Conservation (phyloP, 2,329 filamentous ascomycete genomes). For the Nigrospora sphaerica region DNA sequence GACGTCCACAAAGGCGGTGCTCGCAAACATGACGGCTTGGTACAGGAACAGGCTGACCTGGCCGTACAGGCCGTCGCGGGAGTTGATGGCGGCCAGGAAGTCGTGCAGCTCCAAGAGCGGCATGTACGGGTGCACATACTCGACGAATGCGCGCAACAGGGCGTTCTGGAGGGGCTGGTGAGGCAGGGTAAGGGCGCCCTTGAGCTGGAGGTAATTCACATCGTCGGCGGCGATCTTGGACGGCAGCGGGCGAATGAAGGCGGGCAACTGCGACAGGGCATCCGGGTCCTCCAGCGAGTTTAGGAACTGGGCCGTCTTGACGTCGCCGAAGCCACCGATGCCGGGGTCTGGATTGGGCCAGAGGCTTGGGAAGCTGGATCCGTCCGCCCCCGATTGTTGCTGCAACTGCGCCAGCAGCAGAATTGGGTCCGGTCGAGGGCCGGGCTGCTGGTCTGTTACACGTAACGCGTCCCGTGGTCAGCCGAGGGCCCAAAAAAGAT, state of each 20-base stretch:
- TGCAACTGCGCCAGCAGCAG: conserved; percentile 22
- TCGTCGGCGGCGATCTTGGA: conserved; percentile 72
- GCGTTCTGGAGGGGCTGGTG: conserved; percentile 65
- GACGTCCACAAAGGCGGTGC: conserved; percentile 81
- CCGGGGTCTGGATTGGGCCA: conserved; percentile 20
- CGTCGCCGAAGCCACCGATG: conserved; percentile 24
- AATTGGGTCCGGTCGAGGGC: conserved; percentile 20
- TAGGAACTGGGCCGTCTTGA: conserved; percentile 34
- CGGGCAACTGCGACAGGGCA: conserved; percentile 44
- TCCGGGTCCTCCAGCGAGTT: conserved; percentile 41
- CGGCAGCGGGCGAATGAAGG: conserved; percentile 75
- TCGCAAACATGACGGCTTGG: conserved; percentile 92
- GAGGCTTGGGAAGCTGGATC: conserved; percentile 21
- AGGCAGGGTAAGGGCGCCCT: conserved; percentile 78
- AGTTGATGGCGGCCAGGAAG: conserved; percentile 53
- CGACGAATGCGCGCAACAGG: conserved; percentile 72
- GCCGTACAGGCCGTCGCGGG: conserved; percentile 60
- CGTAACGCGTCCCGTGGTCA: conserved; percentile 18
- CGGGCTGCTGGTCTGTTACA: conserved; percentile 19
- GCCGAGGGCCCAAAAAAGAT: neutral
- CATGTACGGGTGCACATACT: conserved; percentile 93
- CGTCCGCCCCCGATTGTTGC: conserved; percentile 12
- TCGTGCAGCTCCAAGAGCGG: conserved; percentile 68
- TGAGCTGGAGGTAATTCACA: conserved; percentile 73
- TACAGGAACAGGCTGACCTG: conserved; percentile 81